Evolutionary conservation across 495 filamentous ascomycete species (phyloP).

Genomic region (Talaromyces stipitatus): DNA sequence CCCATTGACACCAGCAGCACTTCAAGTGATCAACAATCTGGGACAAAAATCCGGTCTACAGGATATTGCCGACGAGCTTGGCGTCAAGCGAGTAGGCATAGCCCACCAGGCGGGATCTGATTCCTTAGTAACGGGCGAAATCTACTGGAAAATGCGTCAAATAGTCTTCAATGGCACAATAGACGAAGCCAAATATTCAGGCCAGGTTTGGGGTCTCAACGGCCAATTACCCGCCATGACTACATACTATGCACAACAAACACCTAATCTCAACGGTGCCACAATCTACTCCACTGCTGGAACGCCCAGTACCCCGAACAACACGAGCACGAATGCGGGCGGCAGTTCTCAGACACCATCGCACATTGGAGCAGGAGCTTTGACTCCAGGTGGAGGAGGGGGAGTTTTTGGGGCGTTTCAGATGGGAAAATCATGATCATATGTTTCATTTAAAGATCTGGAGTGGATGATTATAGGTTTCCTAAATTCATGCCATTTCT

Average conservation of each 20-base stretch:
- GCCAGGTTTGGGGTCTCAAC: constrained; percentile 85
- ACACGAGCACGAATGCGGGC: constrained; percentile 43
- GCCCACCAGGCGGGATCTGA: constrained; percentile 90
- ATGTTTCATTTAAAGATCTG: background rate
- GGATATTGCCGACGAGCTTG: constrained; percentile 86
- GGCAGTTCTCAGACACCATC: constrained; percentile 49
- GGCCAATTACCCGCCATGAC: constrained; percentile 45
- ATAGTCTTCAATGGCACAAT: constrained; percentile 79
- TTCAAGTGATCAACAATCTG: constrained; percentile 66
- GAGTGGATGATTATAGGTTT: constrained; percentile 1
- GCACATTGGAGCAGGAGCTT: constrained; percentile 42
- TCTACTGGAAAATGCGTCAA: constrained; percentile 84
- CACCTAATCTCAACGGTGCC: constrained; percentile 50
- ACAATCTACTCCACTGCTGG: constrained; percentile 50
- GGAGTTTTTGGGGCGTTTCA: constrained; percentile 46
- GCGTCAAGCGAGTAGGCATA: constrained; percentile 74
- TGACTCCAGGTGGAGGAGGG: constrained; percentile 62
- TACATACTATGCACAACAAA: constrained; percentile 38
- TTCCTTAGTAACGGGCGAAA: constrained; percentile 82
- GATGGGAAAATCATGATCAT: constrained; percentile 31
- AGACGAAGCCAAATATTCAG: constrained; percentile 61
- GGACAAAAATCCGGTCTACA: constrained; percentile 84
- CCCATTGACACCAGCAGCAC: constrained; percentile 52
- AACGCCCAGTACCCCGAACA: constrained; percentile 65
- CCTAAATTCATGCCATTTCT: background rate